Percentiles rank a stretch among this genome's conserved stretches.
phyloP scores from a whole-genome alignment of 768 basidiomycete species.

The Dioszegia crocea region DNA sequence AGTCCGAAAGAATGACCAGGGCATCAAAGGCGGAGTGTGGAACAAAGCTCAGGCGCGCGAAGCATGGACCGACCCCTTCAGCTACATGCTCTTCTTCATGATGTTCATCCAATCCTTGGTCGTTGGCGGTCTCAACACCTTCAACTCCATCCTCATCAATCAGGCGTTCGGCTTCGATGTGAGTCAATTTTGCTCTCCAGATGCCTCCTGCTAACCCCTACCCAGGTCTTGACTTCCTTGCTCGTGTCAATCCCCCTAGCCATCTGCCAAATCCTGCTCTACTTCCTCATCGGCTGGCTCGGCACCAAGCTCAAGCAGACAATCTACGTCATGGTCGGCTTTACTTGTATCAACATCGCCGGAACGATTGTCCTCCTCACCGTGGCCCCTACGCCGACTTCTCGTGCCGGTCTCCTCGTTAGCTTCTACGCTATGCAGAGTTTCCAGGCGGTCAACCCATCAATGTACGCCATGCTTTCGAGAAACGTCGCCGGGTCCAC shows the following conservation, averaged over 20 bases:
- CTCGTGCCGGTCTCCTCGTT: constrained; percentile 55
- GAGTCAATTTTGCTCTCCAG: constrained; percentile 20
- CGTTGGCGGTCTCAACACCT: constrained; percentile 30
- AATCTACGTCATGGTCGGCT: constrained; percentile 55
- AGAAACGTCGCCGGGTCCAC: constrained; percentile 31
- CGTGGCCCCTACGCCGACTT: constrained; percentile 52
- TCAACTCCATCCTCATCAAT: constrained; percentile 28
- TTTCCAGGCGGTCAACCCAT: constrained; percentile 17
- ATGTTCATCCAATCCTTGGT: constrained; percentile 53
- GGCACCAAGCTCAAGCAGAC: constrained; percentile 50
- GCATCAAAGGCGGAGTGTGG: constrained; percentile 57
- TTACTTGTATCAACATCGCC: constrained; percentile 56
- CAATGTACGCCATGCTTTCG: constrained; percentile 23
- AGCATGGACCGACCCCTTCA: constrained; percentile 54
- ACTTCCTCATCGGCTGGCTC: constrained; percentile 15
- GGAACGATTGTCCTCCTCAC: constrained; percentile 57
- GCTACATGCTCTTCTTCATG: constrained; percentile 54
- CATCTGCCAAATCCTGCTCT: constrained; percentile 11
- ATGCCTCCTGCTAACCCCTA: not conserved
- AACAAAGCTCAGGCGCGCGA: constrained; percentile 52
- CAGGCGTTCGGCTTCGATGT: constrained; percentile 29
- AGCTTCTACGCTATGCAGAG: constrained; percentile 54
- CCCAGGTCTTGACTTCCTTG: constrained; percentile 46
- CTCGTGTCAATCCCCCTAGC: constrained; percentile 21
- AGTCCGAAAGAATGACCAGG: constrained; percentile 57